A percentile compares a stretch with the other conserved stretches of the same genome.
Conservation (phyloP, 1,139 yeast species). For the Cylindricascospora bacillispora region DNA sequence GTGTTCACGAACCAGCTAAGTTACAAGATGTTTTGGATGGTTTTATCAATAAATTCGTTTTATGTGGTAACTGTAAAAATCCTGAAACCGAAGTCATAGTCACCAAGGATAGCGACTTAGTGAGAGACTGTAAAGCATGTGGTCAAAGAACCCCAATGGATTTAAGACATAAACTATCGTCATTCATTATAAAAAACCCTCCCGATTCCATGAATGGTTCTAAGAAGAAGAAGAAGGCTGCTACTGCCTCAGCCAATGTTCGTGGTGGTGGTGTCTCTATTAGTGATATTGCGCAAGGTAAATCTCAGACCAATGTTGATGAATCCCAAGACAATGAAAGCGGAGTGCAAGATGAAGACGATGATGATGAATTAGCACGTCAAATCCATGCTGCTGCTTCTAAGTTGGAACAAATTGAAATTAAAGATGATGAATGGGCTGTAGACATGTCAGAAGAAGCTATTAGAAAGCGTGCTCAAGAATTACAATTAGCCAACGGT, state of each 20-base stretch:
- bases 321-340: slow-evolving; percentile 20
- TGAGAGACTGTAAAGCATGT: slow-evolving; percentile 97
- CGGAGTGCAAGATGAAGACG: slow-evolving; percentile 35
- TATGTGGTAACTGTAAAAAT: slow-evolving; percentile 90
- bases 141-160: slow-evolving; percentile 82
- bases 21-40: slow-evolving; percentile 92
- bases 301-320: slow-evolving; percentile 29
- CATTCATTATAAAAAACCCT: slow-evolving; percentile 86
- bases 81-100: slow-evolving; percentile 92
- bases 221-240: slow-evolving; percentile 57
- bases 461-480: slow-evolving; percentile 82
- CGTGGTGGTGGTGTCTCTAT: slow-evolving; percentile 80
- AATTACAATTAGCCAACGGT: slow-evolving; percentile 48
- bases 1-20: slow-evolving; percentile 83
- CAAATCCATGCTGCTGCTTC: slow-evolving; percentile 82
- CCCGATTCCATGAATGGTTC: slow-evolving; percentile 47
- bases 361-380: slow-evolving; percentile 66
- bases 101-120: slow-evolving; percentile 63
- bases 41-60: slow-evolving; percentile 81
- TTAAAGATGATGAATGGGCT: slow-evolving; percentile 92
- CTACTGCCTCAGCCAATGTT: slow-evolving; percentile 85
- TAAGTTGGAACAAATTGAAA: slow-evolving; percentile 40
- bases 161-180: slow-evolving; percentile 73
- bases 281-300: slow-evolving; percentile 59
- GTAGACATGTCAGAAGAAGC: slow-evolving; percentile 98